Conservation (phyloP, 2,329 filamentous ascomycete genomes). For the Diaporthe sp. region DNA sequence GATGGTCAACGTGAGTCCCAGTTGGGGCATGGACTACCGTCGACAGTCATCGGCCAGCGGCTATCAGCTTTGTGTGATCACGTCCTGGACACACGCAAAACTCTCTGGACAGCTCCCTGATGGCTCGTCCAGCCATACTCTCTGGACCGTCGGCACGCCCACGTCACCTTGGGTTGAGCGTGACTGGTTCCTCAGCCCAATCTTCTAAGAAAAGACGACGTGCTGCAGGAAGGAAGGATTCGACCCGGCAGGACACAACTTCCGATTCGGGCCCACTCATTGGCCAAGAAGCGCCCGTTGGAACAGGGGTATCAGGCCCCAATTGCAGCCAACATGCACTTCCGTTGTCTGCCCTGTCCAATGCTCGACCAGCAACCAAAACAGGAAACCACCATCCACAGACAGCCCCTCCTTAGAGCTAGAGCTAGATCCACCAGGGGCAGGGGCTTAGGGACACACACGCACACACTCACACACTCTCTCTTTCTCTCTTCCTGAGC, state of each 20-base stretch:
- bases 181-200: constrained; percentile 3
- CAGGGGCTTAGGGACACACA: no score
- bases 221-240: background rate
- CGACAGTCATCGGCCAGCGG: background rate
- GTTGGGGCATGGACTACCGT: background rate
- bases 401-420: background rate
- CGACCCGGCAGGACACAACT: background rate
- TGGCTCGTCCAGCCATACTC: background rate
- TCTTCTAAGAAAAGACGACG: background rate
- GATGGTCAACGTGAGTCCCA: background rate
- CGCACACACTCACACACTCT: background rate
- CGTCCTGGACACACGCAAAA: background rate
- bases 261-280: background rate
- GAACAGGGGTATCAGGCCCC: background rate
- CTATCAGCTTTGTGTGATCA: background rate
- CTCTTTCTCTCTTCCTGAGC: background rate
- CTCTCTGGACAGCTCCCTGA: background rate
- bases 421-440: background rate
- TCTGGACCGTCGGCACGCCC: background rate
- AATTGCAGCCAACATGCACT: constrained; percentile 31
- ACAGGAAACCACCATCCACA: background rate
- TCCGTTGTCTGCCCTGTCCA: background rate
- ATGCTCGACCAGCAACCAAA: background rate
- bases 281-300: constrained; percentile 23
- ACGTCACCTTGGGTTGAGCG: background rate